Evolutionary conservation across 2,329 filamentous ascomycete genomes (phyloP).

Genomic region (Dichotomopilus funicola): DNA sequence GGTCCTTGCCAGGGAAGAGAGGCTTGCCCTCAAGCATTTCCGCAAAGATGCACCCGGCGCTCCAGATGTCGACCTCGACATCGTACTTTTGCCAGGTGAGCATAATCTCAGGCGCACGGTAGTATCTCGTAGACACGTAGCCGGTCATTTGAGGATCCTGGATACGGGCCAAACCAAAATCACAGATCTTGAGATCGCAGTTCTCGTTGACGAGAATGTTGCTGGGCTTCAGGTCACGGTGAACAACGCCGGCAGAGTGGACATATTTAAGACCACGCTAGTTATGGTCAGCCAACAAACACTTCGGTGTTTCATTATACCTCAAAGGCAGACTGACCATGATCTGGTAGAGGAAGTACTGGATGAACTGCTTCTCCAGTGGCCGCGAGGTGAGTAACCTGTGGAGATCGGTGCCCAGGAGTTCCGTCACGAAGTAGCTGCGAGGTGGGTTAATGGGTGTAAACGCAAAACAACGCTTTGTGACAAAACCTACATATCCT

Average conservation of each 20-base stretch:
- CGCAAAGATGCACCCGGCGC: constrained; percentile 96
- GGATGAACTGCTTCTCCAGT: constrained; percentile 98
- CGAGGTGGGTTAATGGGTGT: constrained; percentile 16
- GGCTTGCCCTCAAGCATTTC: constrained; percentile 99
- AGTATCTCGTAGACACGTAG: constrained; percentile 97
- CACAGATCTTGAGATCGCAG: constrained; percentile 98
- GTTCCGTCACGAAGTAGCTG: constrained; percentile 96
- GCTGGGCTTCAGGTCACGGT: constrained; percentile 95
- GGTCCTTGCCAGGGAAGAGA: constrained; percentile 96
- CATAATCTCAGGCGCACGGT: constrained; percentile 98
- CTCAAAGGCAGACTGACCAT: constrained; percentile 55
- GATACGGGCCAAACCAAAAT: constrained; percentile 94
- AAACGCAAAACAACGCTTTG: too few relatives aligned
- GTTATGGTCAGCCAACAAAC: constrained; percentile 6
- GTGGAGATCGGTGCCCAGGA: constrained; percentile 94
- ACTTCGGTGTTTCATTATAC: neutral
- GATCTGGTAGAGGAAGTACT: constrained; percentile 99
- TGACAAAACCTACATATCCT: constrained; percentile 72
- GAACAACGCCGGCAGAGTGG: constrained; percentile 94
- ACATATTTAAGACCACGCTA: constrained; percentile 98
- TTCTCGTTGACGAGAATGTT: constrained; percentile 99
- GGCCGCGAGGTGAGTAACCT: constrained; percentile 89
- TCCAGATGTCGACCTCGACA: constrained; percentile 98
- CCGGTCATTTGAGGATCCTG: constrained; percentile 99
- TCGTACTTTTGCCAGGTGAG: constrained; percentile 99